These are phyloP conservation scores for Sodiomyces alkalinus DNA, from an alignment of 2,329 filamentous ascomycete genomes.

Conservation along the genomic window DNA sequence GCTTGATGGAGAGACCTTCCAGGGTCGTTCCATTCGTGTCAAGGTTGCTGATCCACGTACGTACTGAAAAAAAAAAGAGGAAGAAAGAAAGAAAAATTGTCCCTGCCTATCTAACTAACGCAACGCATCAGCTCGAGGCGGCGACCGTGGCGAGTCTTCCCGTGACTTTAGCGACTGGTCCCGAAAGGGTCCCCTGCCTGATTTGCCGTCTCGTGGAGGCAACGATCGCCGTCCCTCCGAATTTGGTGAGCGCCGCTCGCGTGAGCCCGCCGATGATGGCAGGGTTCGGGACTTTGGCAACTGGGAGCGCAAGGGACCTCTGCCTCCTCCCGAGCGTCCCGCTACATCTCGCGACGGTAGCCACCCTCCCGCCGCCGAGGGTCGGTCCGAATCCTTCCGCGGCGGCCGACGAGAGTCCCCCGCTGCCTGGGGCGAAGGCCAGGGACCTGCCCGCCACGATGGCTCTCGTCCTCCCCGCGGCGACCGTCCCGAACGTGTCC, in stretches of 20 bases:
- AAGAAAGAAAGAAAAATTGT: no score
- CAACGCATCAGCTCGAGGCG: conserved; percentile 60
- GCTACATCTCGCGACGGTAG: conserved; percentile 38
- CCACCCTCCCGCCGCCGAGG: conserved; percentile 39
- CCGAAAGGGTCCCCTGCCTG: conserved; percentile 77
- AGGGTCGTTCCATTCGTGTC: conserved; percentile 79
- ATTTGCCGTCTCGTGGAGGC: conserved; percentile 43
- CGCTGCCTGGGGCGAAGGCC: conserved; percentile 59
- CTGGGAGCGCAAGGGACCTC: conserved; percentile 90
- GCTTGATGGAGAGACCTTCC: conserved; percentile 67
- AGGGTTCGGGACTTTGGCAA: conserved; percentile 70
- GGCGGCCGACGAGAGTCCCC: conserved; percentile 49
- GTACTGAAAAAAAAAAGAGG: no score
- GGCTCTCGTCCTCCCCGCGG: conserved; percentile 67
- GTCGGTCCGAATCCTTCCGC: conserved; percentile 40
- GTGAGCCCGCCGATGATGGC: conserved; percentile 48
- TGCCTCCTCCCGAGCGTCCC: conserved; percentile 51
- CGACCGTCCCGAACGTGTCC: conserved; percentile 47
- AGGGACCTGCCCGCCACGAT: conserved; percentile 40
- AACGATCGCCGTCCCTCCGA: conserved; percentile 24
- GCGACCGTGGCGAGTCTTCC: conserved; percentile 46
- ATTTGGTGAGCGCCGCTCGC: conserved; percentile 37
- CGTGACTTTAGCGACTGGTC: conserved; percentile 85
- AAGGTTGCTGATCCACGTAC: conserved; percentile 97
- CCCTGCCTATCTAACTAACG: conserved; percentile 18